Evolutionary conservation across 129 eudicot genomes (phyloP).

Genomic region (Logfia minima): DNA sequence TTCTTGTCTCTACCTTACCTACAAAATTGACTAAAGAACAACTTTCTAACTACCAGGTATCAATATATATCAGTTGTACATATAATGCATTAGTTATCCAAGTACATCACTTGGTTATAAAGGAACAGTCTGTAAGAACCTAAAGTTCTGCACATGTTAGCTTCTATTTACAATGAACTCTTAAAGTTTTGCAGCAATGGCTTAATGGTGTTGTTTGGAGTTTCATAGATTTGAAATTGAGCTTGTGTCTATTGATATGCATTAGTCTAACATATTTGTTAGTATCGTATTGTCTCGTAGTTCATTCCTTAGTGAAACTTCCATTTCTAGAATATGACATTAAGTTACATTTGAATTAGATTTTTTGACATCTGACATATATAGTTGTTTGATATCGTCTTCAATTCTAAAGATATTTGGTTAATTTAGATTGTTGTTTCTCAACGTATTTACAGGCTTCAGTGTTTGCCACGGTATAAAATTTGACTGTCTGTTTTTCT

Average conservation of each 20-base stretch:
- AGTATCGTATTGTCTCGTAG: neutral
- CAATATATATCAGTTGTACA: conserved; percentile 5
- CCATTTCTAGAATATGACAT: neutral
- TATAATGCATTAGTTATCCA: neutral
- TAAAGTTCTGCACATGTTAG: neutral
- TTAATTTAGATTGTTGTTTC: neutral
- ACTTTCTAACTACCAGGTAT: conserved; percentile 84
- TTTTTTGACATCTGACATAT: conserved; percentile 1
- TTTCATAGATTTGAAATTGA: neutral
- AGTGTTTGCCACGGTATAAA: neutral
- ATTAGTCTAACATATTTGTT: neutral
- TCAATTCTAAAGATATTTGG: neutral
- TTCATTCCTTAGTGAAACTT: neutral
- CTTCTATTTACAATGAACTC: neutral
- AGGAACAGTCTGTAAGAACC: neutral
- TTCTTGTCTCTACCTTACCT: conserved; percentile 67
- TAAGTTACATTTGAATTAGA: neutral
- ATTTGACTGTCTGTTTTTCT: neutral
- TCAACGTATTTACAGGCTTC: neutral
- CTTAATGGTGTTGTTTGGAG: neutral
- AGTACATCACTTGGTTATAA: neutral
- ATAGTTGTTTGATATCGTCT: conserved; percentile 3
- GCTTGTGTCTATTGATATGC: conserved; percentile 1
- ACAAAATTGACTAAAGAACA: conserved; percentile 70
- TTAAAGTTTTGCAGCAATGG: neutral